Evolutionary conservation across 805 yeast species (phyloP).

Genomic region (Nakazawaea molendinolei): DNA sequence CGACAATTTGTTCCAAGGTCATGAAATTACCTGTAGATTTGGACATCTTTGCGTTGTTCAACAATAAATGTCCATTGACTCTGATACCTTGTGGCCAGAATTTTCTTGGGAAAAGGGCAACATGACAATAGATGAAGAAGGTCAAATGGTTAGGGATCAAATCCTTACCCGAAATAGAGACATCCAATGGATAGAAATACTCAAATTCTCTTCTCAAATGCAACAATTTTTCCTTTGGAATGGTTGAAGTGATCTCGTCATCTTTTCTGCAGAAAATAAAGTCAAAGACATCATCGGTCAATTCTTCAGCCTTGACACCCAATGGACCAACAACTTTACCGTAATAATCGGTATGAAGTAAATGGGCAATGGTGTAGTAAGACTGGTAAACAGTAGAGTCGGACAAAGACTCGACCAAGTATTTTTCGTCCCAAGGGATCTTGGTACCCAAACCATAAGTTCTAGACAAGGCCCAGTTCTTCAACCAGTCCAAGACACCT

Average conservation of each 20-base stretch:
- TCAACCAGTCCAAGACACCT: slow-evolving; percentile 91
- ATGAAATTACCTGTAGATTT: slow-evolving; percentile 96
- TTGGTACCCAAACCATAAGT: slow-evolving; percentile 92
- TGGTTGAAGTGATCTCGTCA: slow-evolving; percentile 38
- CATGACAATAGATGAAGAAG: slow-evolving; percentile 88
- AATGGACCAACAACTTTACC: slow-evolving; percentile 73
- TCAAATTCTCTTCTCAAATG: slow-evolving; percentile 89
- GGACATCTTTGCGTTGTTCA: slow-evolving; percentile 97
- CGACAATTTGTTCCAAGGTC: slow-evolving; percentile 78
- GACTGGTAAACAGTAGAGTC: slow-evolving; percentile 96
- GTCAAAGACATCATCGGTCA: slow-evolving; percentile 93
- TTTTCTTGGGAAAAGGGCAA: slow-evolving; percentile 84
- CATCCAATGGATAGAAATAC: slow-evolving; percentile 93
- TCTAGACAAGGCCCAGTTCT: slow-evolving; percentile 97
- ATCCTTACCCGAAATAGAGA: slow-evolving; percentile 91
- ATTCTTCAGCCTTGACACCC: slow-evolving; percentile 68
- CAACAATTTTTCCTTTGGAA: slow-evolving; percentile 62
- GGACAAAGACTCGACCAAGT: slow-evolving; percentile 87
- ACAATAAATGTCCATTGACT: slow-evolving; percentile 89
- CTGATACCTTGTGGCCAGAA: slow-evolving; percentile 95
- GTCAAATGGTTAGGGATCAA: slow-evolving; percentile 96
- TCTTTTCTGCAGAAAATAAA: slow-evolving; percentile 77
- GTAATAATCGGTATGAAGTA: slow-evolving; percentile 79
- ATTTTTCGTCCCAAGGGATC: slow-evolving; percentile 95
- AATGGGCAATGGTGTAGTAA: slow-evolving; percentile 83